Evolutionary conservation across 768 basidiomycete species (phyloP).

Genomic region (Suillus spraguei): DNA sequence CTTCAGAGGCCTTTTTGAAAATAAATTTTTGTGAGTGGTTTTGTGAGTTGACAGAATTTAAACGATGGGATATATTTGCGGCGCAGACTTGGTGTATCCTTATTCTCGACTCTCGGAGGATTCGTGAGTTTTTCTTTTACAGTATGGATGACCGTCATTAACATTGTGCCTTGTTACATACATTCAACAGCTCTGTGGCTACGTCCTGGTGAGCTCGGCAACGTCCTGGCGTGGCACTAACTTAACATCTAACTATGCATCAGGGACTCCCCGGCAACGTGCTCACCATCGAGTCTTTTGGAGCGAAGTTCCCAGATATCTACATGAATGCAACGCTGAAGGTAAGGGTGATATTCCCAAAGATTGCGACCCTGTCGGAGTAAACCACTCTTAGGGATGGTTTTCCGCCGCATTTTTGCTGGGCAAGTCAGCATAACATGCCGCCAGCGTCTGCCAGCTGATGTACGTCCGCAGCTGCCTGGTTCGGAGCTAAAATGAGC

Average conservation of each 20-base stretch:
- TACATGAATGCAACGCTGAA: slow-evolving; percentile 31
- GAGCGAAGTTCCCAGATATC: slow-evolving; percentile 34
- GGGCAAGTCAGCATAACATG: slow-evolving; percentile 19
- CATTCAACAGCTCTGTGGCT: slow-evolving; percentile 31
- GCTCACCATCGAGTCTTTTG: slow-evolving; percentile 36
- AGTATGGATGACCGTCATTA: slow-evolving; percentile 3
- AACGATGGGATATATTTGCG: slow-evolving; percentile 7
- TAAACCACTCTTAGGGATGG: slow-evolving; percentile 29
- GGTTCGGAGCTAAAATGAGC: slow-evolving; percentile 32
- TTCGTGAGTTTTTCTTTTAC: slow-evolving; percentile 27
- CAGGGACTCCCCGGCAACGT: slow-evolving; percentile 36
- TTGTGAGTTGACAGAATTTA: background rate
- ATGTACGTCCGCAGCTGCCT: slow-evolving; percentile 29
- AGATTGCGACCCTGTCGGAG: background rate
- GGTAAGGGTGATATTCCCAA: slow-evolving; percentile 15
- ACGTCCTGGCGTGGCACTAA: background rate
- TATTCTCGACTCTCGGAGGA: slow-evolving; percentile 34
- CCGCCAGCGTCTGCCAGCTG: background rate
- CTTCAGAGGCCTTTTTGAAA: slow-evolving; percentile 31
- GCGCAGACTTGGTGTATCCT: slow-evolving; percentile 32
- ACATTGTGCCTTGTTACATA: background rate
- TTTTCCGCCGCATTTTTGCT: slow-evolving; percentile 32
- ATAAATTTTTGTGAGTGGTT: slow-evolving; percentile 28
- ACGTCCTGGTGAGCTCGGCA: slow-evolving; percentile 26
- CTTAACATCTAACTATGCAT: background rate